Evolutionary conservation across 331 rosid species (phyloP).

Genomic region (Prunus yedoensis): DNA sequence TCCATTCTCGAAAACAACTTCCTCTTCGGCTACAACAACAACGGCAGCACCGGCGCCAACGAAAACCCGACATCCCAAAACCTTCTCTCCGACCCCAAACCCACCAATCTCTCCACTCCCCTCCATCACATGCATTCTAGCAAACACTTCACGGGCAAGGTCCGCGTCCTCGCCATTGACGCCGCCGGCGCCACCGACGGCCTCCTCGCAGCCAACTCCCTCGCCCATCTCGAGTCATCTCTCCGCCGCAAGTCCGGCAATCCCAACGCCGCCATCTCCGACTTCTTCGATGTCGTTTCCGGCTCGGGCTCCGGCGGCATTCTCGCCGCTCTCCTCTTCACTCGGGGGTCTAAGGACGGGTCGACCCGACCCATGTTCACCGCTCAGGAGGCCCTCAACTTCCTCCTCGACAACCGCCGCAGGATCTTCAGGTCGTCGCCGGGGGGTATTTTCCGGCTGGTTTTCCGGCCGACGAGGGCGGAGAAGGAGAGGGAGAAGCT

Average conservation of each 20-base stretch:
- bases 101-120: not conserved
- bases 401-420: constrained; percentile 52
- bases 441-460: constrained; percentile 47
- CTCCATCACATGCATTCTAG: constrained; percentile 25
- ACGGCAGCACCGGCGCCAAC: not conserved
- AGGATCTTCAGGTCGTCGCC: constrained; percentile 37
- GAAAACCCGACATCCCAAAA: constrained; percentile 15
- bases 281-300: constrained; percentile 75
- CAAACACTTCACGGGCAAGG: constrained; percentile 52
- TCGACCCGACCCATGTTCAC: constrained; percentile 50
- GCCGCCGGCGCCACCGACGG: constrained; percentile 85
- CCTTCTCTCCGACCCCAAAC: not conserved
- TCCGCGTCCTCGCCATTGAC: constrained; percentile 77
- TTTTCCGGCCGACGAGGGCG: constrained; percentile 38
- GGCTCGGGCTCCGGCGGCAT: constrained; percentile 87
- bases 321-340: constrained; percentile 76
- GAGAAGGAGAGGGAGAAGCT: constrained; percentile 61
- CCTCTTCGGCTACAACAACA: constrained; percentile 61
- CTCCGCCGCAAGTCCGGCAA: constrained; percentile 62
- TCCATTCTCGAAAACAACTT: constrained; percentile 82
- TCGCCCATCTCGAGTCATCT: constrained; percentile 61
- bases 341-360: constrained; percentile 48
- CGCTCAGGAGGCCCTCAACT: constrained; percentile 67
- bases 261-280: constrained; percentile 44
- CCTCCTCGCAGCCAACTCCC: constrained; percentile 75